phyloP scores from a whole-genome alignment of 305 asterid genomes.

The Salvia sclarea region DNA sequence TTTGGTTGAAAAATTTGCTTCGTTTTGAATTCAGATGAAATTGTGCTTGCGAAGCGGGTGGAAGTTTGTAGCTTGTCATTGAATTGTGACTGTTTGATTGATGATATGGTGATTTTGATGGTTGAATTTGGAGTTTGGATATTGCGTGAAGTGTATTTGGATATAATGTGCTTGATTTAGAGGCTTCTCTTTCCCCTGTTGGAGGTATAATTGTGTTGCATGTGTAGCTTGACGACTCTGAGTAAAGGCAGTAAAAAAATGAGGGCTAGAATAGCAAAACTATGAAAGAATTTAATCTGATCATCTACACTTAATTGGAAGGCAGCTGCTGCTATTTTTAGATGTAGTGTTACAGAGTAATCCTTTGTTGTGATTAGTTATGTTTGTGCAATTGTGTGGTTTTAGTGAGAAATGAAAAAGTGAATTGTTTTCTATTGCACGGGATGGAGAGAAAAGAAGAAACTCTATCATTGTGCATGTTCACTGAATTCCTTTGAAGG shows the following conservation, averaged over 20 bases:
- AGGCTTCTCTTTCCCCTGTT: neutral
- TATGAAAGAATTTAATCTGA: neutral
- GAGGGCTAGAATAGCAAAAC: neutral
- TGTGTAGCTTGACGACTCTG: conserved; percentile 2
- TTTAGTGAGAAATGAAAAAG: neutral
- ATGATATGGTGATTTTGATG: no score
- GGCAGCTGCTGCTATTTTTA: conserved; percentile 12
- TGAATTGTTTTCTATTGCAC: conserved; percentile 12
- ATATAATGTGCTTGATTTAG: neutral
- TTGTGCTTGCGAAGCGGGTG: no score
- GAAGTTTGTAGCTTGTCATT: no score
- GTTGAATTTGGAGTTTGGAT: no score
- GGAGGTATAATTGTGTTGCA: conserved; percentile 2
- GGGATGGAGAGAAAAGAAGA: conserved; percentile 8
- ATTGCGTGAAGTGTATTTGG: neutral
- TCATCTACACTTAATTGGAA: neutral
- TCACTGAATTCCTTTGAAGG: conserved; percentile 1
- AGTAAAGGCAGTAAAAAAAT: neutral
- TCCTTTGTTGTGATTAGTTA: conserved; percentile 13
- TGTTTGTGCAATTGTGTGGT: conserved; percentile 17
- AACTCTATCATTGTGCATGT: neutral
- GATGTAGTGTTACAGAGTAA: neutral
- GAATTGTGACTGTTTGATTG: no score
- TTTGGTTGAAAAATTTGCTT: no score
- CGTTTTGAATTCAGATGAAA: no score